Evolutionary conservation across 768 basidiomycete genomes (phyloP).

Genomic region (Pisolithus sp.): DNA sequence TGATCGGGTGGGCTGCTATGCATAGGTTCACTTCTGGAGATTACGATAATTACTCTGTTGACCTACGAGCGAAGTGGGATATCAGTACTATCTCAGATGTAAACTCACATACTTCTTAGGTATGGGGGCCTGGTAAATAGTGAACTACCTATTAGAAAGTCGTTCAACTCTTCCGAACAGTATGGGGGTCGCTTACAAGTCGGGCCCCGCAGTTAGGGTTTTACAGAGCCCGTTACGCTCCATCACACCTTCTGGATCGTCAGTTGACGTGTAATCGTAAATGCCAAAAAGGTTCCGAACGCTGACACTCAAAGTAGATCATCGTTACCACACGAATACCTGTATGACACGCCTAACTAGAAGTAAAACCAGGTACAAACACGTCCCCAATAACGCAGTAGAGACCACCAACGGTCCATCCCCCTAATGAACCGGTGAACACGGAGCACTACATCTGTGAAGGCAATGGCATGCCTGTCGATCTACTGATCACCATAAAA

Average conservation of each 20-base stretch:
- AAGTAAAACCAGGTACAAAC: not conserved
- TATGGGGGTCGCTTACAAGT: too few species aligned
- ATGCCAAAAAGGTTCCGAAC: too few species aligned
- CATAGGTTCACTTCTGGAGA: slow-evolving; percentile 63
- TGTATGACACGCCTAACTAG: not conserved
- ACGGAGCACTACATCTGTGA: not conserved
- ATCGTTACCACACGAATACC: not conserved
- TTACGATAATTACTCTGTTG: slow-evolving; percentile 55
- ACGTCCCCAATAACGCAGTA: not conserved
- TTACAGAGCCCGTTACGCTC: too few species aligned
- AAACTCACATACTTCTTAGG: not conserved
- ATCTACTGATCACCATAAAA: not conserved
- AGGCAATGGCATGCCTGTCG: not conserved
- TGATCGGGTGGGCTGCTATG: slow-evolving; percentile 94
- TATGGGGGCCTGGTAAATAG: too few species aligned
- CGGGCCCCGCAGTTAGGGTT: too few species aligned
- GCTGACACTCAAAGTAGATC: too few species aligned
- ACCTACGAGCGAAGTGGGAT: slow-evolving; percentile 68
- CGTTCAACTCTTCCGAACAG: too few species aligned
- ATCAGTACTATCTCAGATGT: slow-evolving; percentile 40
- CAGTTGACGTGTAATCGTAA: too few species aligned
- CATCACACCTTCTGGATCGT: too few species aligned
- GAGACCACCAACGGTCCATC: not conserved
- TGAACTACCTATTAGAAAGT: too few species aligned
- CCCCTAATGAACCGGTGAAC: not conserved